Percentiles rank a stretch among this genome's conserved stretches.
Evolutionary conservation across 192 early-diverging fungal genomes (phyloP).

Genomic region (Backusella circina): DNA sequence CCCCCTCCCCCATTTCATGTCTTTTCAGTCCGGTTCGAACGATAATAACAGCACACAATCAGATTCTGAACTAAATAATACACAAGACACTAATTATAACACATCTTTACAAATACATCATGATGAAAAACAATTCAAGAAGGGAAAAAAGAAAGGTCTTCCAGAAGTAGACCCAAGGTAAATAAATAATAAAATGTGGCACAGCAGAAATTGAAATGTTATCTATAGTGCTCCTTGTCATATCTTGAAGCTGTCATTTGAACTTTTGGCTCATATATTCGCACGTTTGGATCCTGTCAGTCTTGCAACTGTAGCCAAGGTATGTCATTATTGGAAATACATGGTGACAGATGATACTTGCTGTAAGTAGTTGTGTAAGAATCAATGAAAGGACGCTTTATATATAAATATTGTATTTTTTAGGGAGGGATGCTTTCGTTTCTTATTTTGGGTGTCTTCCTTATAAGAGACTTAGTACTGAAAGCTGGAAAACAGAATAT

Average conservation of each 20-base stretch:
- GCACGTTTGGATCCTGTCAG: constrained; percentile 31
- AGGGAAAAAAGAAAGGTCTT: constrained; percentile 6
- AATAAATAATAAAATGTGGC: background rate
- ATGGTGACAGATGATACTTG: constrained; percentile 34
- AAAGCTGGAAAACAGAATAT: constrained; percentile 42
- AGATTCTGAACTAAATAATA: background rate
- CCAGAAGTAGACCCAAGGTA: constrained; percentile 6
- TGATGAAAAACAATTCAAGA: background rate
- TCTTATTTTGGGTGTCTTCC: constrained; percentile 42
- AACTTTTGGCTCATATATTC: constrained; percentile 35
- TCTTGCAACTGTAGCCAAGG: constrained; percentile 18
- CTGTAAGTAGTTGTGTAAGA: constrained; percentile 26
- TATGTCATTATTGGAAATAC: constrained; percentile 32
- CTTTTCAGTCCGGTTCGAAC: constrained; percentile 4
- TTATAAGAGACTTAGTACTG: constrained; percentile 18
- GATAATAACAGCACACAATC: constrained; percentile 1
- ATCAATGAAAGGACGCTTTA: background rate
- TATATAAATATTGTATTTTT: background rate
- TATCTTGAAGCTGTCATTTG: constrained; percentile 26
- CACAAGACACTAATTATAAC: background rate
- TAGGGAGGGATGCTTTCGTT: constrained; percentile 40
- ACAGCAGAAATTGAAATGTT: background rate
- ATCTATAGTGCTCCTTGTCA: constrained; percentile 7
- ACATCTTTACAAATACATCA: background rate
- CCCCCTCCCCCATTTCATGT: constrained; percentile 6